Conservation (phyloP, 768 basidiomycete genomes). For the Mycena vulgaris region DNA sequence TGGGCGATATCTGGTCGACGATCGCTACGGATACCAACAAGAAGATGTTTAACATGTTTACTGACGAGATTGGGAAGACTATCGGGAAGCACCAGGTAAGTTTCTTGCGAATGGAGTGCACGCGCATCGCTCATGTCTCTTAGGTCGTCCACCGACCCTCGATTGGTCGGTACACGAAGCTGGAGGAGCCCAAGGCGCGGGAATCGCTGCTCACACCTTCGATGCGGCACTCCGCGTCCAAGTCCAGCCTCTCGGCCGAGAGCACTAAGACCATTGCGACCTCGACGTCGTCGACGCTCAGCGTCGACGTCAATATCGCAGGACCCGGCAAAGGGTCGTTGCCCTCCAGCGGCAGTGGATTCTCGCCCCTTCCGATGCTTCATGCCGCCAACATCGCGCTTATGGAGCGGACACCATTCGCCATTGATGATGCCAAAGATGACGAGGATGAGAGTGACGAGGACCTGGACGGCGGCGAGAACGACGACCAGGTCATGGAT, state of each 20-base stretch:
- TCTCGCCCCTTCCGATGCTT: slow-evolving; percentile 76
- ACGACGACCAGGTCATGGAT: slow-evolving; percentile 88
- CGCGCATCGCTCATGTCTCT: not conserved
- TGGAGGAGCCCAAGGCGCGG: slow-evolving; percentile 91
- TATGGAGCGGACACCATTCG: slow-evolving; percentile 94
- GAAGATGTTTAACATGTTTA: slow-evolving; percentile 93
- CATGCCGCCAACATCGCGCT: slow-evolving; percentile 85
- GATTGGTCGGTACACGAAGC: slow-evolving; percentile 86
- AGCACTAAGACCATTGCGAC: slow-evolving; percentile 49
- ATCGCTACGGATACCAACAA: slow-evolving; percentile 94
- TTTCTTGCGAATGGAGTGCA: not conserved
- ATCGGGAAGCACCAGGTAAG: slow-evolving; percentile 92
- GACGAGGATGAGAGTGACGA: slow-evolving; percentile 83
- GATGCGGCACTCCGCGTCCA: slow-evolving; percentile 73
- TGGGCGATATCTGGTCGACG: slow-evolving; percentile 90
- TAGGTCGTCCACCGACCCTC: slow-evolving; percentile 85
- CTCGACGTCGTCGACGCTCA: slow-evolving; percentile 66
- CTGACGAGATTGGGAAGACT: slow-evolving; percentile 94
- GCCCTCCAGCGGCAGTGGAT: slow-evolving; percentile 56
- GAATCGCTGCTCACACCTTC: slow-evolving; percentile 87
- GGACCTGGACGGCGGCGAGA: slow-evolving; percentile 68
- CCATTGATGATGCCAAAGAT: slow-evolving; percentile 95
- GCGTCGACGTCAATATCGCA: slow-evolving; percentile 59
- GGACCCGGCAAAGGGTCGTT: slow-evolving; percentile 46
- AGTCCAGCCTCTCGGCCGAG: slow-evolving; percentile 62